Evolutionary conservation across 192 early-diverging fungal species (phyloP).

Genomic region (Phlyctochytrium arcticum): DNA sequence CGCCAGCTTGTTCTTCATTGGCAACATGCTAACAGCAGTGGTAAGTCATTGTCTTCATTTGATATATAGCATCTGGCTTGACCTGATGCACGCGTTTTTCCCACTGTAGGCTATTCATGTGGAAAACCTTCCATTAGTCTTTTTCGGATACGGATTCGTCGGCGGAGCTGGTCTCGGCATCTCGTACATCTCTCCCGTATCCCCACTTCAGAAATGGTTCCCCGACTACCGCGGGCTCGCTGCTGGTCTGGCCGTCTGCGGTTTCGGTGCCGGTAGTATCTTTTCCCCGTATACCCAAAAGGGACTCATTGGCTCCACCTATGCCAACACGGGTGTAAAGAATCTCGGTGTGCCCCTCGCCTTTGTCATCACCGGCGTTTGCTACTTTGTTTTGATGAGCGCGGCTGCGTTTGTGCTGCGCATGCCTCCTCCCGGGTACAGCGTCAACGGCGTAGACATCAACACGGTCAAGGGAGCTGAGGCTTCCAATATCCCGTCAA

Average conservation of each 20-base stretch:
- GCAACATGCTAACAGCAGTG: conserved; percentile 63
- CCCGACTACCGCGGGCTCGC: conserved; percentile 70
- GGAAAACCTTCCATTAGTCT: conserved; percentile 45
- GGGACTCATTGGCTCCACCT: conserved; percentile 41
- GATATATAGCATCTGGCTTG: too few relatives aligned
- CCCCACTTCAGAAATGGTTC: conserved; percentile 76
- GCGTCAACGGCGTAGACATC: conserved; percentile 59
- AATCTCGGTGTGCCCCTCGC: conserved; percentile 52
- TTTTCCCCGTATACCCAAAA: conserved; percentile 63
- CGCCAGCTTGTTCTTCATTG: conserved; percentile 61
- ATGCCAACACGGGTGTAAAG: conserved; percentile 13
- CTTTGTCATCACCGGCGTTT: conserved; percentile 60
- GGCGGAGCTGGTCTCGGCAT: conserved; percentile 68
- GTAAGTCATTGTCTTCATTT: too few relatives aligned
- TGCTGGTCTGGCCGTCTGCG: conserved; percentile 71
- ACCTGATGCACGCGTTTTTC: too few relatives aligned
- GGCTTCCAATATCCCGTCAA: neutral
- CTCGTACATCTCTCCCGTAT: conserved; percentile 71
- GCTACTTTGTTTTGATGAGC: conserved; percentile 60
- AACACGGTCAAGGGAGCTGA: conserved; percentile 40
- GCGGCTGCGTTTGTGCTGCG: conserved; percentile 23
- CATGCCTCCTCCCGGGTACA: conserved; percentile 58
- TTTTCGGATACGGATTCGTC: conserved; percentile 67
- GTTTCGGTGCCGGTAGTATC: conserved; percentile 71
- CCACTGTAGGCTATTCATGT: conserved; percentile 24